Base-by-base conservation (phyloP, 169 alveolate genomes). In the Cryptosporidium sp. region DNA sequence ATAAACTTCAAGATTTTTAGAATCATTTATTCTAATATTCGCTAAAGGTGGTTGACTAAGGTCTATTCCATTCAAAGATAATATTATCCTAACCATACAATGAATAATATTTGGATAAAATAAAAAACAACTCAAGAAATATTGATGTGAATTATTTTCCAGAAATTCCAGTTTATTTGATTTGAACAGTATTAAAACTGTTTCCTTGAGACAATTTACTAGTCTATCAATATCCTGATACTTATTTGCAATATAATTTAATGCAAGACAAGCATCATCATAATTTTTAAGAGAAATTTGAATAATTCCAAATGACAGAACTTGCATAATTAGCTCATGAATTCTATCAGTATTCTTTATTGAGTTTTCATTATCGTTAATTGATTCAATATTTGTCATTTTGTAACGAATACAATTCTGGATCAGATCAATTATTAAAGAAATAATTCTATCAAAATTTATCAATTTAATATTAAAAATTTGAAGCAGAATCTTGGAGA, bases 61-160 rank as follows among this genome's bases (percentile, higher is more conserved):
- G 10, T 73, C 70, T 10, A 73, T 16, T 60, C 86, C 86, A 56
- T 56, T 18, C 14, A 73, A 60, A 18, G 31, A 33, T 31, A 73
- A 42, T 60, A 56, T 60, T 31, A 72, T 33, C 48, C 72, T 73
- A 16, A 56, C 56, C 52, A 73, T 48, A 58, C 86, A 73, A 73
- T 56, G 68, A 12, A 73, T 60, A 53, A 73, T 73, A 60, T 58
- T 26, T 31, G 86, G 45, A 42, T 56, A 73, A 37, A 18, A 73
- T 39, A 60, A 42, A 56, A 18, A 73, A 14, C n/a, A 10, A 21
- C 8, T 58, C 35, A 70, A 18, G 42, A 52, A 73, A 14, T 53
- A 52, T 33, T 33, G 21, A 56, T 73, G 70, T 23, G 45, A 18
- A 2, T 73, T 62, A 10, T 33, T 62, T 23, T 16, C 29, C n/a